phyloP scores from a whole-genome alignment of 495 filamentous ascomycete species.

The Penicillium verhagenii region DNA sequence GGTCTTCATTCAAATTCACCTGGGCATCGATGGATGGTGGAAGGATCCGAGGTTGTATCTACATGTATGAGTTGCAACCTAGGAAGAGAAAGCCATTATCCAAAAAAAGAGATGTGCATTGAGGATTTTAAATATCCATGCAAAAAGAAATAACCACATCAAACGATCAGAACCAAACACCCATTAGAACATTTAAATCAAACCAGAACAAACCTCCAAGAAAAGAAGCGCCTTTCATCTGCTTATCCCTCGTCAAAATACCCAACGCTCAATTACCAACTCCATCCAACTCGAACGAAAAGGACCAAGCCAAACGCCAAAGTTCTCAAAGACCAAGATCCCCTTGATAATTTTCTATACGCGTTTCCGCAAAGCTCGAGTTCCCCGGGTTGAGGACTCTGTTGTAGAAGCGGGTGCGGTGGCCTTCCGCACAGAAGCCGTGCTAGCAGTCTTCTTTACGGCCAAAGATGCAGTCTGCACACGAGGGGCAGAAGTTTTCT shows the following conservation, averaged over 20 bases:
- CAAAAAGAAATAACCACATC: no score
- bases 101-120: background rate
- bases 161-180: no score
- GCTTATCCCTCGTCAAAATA: background rate
- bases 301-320: background rate
- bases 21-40: no score
- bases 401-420: conserved; percentile 31
- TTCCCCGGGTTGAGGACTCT: conserved; percentile 36
- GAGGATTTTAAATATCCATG: background rate
- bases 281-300: background rate
- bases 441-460: conserved; percentile 35
- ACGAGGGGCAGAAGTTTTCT: conserved; percentile 40
- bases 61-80: no score
- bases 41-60: no score
- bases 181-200: background rate
- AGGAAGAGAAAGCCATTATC: background rate
- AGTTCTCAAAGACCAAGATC: background rate
- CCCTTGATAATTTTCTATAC: conserved; percentile 19
- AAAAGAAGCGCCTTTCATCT: background rate
- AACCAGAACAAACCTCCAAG: background rate
- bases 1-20: no score
- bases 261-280: background rate
- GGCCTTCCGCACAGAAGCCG: conserved; percentile 34
- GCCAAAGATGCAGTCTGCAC: conserved; percentile 34
- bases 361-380: conserved; percentile 49